Percentiles rank a stretch among this genome's conserved stretches.
phyloP scores from a whole-genome alignment of 306 rosid genomes.

The Macrotyloma uniflorum region DNA sequence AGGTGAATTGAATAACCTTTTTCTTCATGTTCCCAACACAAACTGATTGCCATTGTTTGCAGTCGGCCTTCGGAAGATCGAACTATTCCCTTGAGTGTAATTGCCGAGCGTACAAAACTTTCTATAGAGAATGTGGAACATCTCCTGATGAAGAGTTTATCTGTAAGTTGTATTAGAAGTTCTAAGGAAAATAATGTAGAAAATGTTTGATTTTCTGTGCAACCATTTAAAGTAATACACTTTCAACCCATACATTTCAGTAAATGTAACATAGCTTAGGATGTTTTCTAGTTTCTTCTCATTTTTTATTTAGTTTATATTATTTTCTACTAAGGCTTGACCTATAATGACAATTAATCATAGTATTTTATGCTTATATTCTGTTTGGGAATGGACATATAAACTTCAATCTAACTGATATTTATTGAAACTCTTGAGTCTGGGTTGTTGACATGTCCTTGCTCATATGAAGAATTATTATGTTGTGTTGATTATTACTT shows the following conservation, averaged over 20 bases:
- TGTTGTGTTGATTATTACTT: background rate
- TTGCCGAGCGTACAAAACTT: slow-evolving; percentile 94
- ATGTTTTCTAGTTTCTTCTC: background rate
- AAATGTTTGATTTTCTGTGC: slow-evolving; percentile 6
- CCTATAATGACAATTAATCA: background rate
- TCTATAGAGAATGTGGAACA: slow-evolving; percentile 96
- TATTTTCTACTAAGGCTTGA: background rate
- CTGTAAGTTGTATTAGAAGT: slow-evolving; percentile 65
- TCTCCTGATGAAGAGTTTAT: slow-evolving; percentile 96
- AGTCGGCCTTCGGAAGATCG: slow-evolving; percentile 98
- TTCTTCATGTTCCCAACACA: background rate
- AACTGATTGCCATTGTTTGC: slow-evolving; percentile 46
- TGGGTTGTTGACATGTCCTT: slow-evolving; percentile 11
- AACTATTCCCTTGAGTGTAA: slow-evolving; percentile 87
- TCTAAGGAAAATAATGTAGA: background rate
- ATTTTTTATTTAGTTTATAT: background rate
- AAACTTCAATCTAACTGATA: background rate
- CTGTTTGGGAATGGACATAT: background rate
- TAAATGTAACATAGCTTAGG: background rate
- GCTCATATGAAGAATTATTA: background rate
- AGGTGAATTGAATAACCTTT: background rate
- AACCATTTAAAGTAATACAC: background rate
- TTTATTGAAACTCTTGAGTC: slow-evolving; percentile 6
- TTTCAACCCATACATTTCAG: background rate
- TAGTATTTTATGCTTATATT: slow-evolving; percentile 1